Evolutionary conservation across 495 filamentous ascomycete genomes (phyloP).

Genomic region (Tetracladium marchalianum): DNA sequence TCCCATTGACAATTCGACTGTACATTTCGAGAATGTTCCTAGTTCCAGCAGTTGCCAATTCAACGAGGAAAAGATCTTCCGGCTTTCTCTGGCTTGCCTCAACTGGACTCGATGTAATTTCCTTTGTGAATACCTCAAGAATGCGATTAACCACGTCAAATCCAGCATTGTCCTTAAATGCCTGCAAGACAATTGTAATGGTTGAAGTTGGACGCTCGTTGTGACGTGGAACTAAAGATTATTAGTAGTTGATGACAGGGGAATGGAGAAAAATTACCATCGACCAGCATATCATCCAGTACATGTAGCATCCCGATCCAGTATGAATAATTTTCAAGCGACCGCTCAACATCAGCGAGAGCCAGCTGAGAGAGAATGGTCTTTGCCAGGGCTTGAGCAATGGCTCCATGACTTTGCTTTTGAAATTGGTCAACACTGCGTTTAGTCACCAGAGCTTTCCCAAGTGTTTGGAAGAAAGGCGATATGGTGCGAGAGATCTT

Average conservation of each 20-base stretch:
- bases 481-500: conserved; percentile 61
- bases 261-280: conserved; percentile 32
- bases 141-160: conserved; percentile 63
- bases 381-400: conserved; percentile 71
- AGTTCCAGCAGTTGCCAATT: conserved; percentile 43
- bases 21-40: conserved; percentile 82
- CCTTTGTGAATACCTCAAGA: conserved; percentile 60
- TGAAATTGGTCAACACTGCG: conserved; percentile 52
- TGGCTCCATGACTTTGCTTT: conserved; percentile 56
- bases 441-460: conserved; percentile 66
- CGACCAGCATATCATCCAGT: conserved; percentile 68
- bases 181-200: conserved; percentile 69
- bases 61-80: conserved; percentile 20
- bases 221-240: conserved; percentile 25
- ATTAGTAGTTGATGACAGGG: conserved; percentile 4
- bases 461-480: conserved; percentile 69
- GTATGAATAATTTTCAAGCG: conserved; percentile 52
- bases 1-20: conserved; percentile 60
- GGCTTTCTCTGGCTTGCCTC: neutral
- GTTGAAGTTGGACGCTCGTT: conserved; percentile 55
- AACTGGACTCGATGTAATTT: conserved; percentile 30
- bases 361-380: conserved; percentile 58
- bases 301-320: conserved; percentile 72
- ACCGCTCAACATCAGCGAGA: conserved; percentile 6
- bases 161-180: conserved; percentile 75